Evolutionary conservation across 306 rosid species (phyloP).

Genomic region (Acacia melanoxylon): DNA sequence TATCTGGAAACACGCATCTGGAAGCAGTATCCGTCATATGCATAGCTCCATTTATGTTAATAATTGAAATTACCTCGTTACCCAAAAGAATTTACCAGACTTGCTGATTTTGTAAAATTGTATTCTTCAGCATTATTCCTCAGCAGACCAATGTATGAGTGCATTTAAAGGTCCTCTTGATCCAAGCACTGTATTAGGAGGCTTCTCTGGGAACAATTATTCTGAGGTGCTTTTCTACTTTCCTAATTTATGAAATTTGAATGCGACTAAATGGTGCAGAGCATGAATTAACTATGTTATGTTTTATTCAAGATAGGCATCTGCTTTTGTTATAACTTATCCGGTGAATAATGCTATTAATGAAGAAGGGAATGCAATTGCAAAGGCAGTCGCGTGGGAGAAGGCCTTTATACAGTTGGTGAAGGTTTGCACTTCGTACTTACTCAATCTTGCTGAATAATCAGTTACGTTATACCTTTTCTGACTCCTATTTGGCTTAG

Average conservation of each 20-base stretch:
- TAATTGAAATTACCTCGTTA: background rate
- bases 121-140: constrained; percentile 81
- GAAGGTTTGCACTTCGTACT: constrained; percentile 62
- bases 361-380: constrained; percentile 66
- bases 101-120: constrained; percentile 26
- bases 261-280: constrained; percentile 21
- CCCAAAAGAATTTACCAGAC: background rate
- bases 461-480: background rate
- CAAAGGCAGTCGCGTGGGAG: constrained; percentile 92
- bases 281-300: constrained; percentile 38
- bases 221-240: constrained; percentile 66
- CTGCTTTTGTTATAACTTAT: constrained; percentile 84
- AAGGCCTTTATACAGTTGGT: constrained; percentile 84
- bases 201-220: constrained; percentile 76
- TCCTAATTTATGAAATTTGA: constrained; percentile 31
- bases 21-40: constrained; percentile 15
- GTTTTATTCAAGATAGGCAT: constrained; percentile 67
- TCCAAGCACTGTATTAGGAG: constrained; percentile 98
- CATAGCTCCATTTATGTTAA: constrained; percentile 1
- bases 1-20: constrained; percentile 1
- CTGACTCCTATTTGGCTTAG: constrained; percentile 13
- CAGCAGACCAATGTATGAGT: constrained; percentile 90
- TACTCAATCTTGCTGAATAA: background rate
- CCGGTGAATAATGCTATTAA: constrained; percentile 85
- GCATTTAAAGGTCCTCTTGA: constrained; percentile 96